Conservation (phyloP, 768 basidiomycete genomes). For the Tricholoma saponaceum region DNA sequence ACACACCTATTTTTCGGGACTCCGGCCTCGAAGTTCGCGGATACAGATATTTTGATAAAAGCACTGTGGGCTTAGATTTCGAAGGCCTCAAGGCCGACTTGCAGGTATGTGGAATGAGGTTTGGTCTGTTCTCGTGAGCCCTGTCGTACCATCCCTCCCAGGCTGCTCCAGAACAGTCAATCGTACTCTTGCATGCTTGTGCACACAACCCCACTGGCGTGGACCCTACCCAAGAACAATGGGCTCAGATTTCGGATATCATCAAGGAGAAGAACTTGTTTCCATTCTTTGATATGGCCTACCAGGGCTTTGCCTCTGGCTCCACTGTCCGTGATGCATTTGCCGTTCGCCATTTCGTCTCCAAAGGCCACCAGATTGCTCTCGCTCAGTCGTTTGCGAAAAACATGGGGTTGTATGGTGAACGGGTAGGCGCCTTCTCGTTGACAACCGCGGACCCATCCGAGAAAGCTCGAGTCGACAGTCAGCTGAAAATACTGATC, state of each 20-base stretch:
- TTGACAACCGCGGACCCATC: constrained; percentile 63
- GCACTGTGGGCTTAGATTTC: constrained; percentile 90
- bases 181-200: constrained; percentile 93
- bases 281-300: constrained; percentile 99
- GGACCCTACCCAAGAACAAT: constrained; percentile 91
- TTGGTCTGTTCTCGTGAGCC: background rate
- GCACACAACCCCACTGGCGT: constrained; percentile 99
- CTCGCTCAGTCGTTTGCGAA: constrained; percentile 97
- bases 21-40: constrained; percentile 89
- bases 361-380: constrained; percentile 85
- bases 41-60: constrained; percentile 94
- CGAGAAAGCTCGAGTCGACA: constrained; percentile 85
- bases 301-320: constrained; percentile 98
- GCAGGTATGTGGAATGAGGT: constrained; percentile 43
- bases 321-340: constrained; percentile 88
- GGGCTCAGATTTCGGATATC: constrained; percentile 85
- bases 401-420: constrained; percentile 99
- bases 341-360: constrained; percentile 91
- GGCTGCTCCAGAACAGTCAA: constrained; percentile 73
- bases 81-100: constrained; percentile 86
- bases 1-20: constrained; percentile 89
- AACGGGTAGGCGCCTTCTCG: constrained; percentile 97
- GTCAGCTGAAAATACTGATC: constrained; percentile 92
- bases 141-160: constrained; percentile 18
- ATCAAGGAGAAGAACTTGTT: constrained; percentile 87